A percentile compares a stretch with the other conserved stretches of the same genome.
phyloP scores from a whole-genome alignment of 164 flowering plant species.

The Dillenia turbinata region DNA sequence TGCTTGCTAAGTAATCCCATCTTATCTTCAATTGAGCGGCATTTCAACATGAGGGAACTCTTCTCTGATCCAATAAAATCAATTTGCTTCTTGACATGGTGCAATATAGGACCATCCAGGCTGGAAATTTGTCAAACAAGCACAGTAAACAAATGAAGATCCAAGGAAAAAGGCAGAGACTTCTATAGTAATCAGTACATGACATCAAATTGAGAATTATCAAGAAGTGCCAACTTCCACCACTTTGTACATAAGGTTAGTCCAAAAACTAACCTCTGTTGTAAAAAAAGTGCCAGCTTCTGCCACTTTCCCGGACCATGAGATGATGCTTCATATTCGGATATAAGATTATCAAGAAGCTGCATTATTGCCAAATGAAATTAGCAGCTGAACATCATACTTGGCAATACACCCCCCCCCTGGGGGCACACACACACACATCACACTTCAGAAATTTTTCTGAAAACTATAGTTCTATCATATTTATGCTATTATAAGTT shows the following conservation, averaged over 20 bases:
- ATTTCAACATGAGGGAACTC: conserved; percentile 67
- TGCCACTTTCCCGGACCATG: conserved; percentile 97
- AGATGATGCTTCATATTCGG: conserved; percentile 72
- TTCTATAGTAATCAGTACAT: not conserved
- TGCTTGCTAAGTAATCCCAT: conserved; percentile 70
- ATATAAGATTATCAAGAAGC: conserved; percentile 77
- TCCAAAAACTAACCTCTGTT: conserved; percentile 56
- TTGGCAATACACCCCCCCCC: no score
- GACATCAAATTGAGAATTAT: no score
- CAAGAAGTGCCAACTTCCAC: no score
- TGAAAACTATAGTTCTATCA: no score
- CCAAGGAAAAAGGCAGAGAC: not conserved
- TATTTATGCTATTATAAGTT: no score
- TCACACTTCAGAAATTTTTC: no score
- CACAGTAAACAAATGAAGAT: conserved; percentile 1
- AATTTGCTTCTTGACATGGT: conserved; percentile 65
- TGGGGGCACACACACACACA: no score
- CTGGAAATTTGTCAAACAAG: conserved; percentile 32
- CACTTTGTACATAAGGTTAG: no score
- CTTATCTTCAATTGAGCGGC: conserved; percentile 78
- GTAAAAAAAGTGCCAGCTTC: conserved; percentile 63
- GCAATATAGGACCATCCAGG: conserved; percentile 83
- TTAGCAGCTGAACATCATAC: not conserved
- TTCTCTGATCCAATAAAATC: conserved; percentile 77
- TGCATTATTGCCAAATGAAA: conserved; percentile 19